Evolutionary conservation across 2,329 filamentous ascomycete species (phyloP).

Genomic region (Diaporthe sp.): DNA sequence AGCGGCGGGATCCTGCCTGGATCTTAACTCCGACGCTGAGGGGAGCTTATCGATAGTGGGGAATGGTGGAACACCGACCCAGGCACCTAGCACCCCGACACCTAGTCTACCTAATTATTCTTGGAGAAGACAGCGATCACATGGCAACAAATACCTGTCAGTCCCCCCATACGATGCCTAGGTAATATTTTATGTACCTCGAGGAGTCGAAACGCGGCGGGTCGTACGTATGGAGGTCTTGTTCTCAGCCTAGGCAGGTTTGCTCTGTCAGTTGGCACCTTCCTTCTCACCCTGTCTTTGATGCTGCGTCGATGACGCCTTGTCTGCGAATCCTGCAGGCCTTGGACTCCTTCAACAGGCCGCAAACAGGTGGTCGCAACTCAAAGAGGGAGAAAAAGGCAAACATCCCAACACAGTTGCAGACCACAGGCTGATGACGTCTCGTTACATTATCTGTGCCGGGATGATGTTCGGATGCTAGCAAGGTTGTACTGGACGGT

Average conservation of each 20-base stretch:
- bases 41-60: conserved; percentile 22
- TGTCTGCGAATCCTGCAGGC: not conserved
- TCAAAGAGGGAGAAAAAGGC: not conserved
- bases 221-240: not conserved
- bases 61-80: not conserved
- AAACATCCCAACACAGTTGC: not conserved
- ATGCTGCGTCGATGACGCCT: conserved; percentile 7
- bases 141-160: not conserved
- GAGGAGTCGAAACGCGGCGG: not conserved
- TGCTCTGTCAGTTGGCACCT: not conserved
- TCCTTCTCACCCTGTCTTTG: not conserved
- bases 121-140: conserved; percentile 7
- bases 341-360: not conserved
- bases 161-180: not conserved
- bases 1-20: not conserved
- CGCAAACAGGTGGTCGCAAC: conserved; percentile 11
- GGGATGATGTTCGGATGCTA: conserved; percentile 5
- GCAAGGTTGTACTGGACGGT: conserved; percentile 19
- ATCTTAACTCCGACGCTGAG: conserved; percentile 12
- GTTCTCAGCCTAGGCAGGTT: not conserved
- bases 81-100: not conserved
- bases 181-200: not conserved
- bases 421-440: conserved; percentile 16
- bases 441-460: not conserved
- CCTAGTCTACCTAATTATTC: not conserved